Evolutionary conservation across 73 alveolate genomes (phyloP).

Genomic region (Paramecium sexaurelia): DNA sequence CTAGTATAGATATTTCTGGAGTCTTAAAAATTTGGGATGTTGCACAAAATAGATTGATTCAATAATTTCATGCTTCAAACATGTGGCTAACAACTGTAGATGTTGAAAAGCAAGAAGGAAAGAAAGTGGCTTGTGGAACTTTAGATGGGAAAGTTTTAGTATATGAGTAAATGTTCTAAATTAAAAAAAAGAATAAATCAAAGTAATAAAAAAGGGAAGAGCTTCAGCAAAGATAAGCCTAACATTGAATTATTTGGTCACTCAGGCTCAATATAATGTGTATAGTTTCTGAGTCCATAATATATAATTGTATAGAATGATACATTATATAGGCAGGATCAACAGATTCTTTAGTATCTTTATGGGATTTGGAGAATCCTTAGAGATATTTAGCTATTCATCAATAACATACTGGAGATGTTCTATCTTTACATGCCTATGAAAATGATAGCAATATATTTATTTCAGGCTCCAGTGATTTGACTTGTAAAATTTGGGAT

Average conservation of each 20-base stretch:
- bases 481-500: slow-evolving; percentile 68
- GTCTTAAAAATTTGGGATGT: slow-evolving; percentile 65
- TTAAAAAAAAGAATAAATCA: slow-evolving; percentile 42
- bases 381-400: slow-evolving; percentile 60
- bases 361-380: slow-evolving; percentile 64
- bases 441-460: slow-evolving; percentile 64
- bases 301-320: slow-evolving; percentile 50
- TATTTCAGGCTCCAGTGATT: slow-evolving; percentile 61
- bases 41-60: slow-evolving; percentile 52
- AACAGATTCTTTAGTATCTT: slow-evolving; percentile 65
- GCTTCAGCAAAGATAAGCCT: slow-evolving; percentile 63
- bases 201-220: slow-evolving; percentile 52
- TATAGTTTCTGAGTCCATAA: slow-evolving; percentile 56
- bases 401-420: slow-evolving; percentile 67
- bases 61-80: slow-evolving; percentile 59
- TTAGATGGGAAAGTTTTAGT: slow-evolving; percentile 63
- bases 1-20: slow-evolving; percentile 66
- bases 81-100: slow-evolving; percentile 69
- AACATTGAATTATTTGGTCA: slow-evolving; percentile 64
- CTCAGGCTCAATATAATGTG: slow-evolving; percentile 65
- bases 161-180: slow-evolving; percentile 49
- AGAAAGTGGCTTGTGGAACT: slow-evolving; percentile 65
- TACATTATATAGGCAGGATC: slow-evolving; percentile 61
- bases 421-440: slow-evolving; percentile 55
- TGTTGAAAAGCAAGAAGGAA: slow-evolving; percentile 68